Base-by-base conservation (phyloP, 108 stramenopile species). In the Cyclotella cryptica region DNA sequence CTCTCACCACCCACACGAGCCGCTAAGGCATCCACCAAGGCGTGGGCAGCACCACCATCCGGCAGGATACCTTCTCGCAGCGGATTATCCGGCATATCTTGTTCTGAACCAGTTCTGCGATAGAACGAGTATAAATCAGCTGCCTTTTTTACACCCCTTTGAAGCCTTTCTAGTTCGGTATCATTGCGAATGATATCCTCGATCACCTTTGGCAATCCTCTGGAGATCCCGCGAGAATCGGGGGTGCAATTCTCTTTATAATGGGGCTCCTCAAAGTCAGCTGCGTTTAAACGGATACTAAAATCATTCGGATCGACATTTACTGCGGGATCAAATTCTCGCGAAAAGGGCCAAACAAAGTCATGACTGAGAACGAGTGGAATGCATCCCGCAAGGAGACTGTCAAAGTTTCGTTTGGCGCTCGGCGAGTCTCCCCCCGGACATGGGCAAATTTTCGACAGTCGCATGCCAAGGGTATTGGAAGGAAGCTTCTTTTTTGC, bases 311-410 rank as follows among this genome's bases (percentile, higher is more conserved):
- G 22, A 24, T 55, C 55, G 12, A 55, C 19, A 55, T 55, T 3
- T 5, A 55, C 22, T 26, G 9, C 55, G 11, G 55, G 55, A 8
- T 55, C 55, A 55, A 55, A 55, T 3, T 55, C 55, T 55, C 24
- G n/a, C 22, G 55, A 22, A 26, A 24, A 55, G 11, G 55, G 55
- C 55, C 55, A 55, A 1, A 55, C 55, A 55, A 55, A 55, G 24
- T 55, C 55, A 55, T 55, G 55, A 55, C 55, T 55, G 11, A 55
- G 55, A 55, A 55, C 24, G 24, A 55, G 55, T 24, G 55, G 55
- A 22, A 55, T 55, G 24, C 55, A 55, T 1, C 55, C 55, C 55
- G 55, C 55, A 12, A 55, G 55, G 24, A 55, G 1, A 26, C 55
- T 55, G 55, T 55, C 55, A 24, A 24, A 55, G 24, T 55, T n/a